phyloP scores from a whole-genome alignment of 2,329 filamentous ascomycete species.

The Stromatinia cepivora region DNA sequence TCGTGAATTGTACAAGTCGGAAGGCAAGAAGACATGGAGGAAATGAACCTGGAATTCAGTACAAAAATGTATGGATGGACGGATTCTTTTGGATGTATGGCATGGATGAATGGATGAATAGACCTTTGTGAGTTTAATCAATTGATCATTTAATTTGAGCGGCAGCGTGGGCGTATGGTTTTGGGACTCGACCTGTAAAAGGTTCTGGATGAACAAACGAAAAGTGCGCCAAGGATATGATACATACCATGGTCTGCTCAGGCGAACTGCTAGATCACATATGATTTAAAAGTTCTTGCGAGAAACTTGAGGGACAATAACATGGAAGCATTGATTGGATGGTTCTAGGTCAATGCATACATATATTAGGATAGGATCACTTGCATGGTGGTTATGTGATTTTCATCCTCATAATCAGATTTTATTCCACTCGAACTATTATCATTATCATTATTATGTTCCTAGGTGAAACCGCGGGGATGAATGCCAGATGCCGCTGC shows the following conservation, averaged over 20 bases:
- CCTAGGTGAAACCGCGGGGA: background rate
- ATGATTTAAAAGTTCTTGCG: background rate
- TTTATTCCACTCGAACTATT: background rate
- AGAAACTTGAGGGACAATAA: background rate
- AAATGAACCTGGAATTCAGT: background rate
- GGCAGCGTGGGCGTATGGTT: slow-evolving; percentile 7
- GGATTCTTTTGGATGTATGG: background rate
- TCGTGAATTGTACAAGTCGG: background rate
- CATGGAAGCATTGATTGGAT: background rate
- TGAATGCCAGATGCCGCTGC: background rate
- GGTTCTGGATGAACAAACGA: background rate
- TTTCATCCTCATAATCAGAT: background rate
- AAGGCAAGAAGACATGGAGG: background rate
- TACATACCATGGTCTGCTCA: background rate
- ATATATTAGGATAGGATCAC: background rate
- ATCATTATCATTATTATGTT: background rate
- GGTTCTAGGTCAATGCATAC: background rate
- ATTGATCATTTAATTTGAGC: slow-evolving; percentile 9
- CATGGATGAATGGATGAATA: background rate
- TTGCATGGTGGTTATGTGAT: background rate
- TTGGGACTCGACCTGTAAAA: background rate
- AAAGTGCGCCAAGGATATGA: background rate
- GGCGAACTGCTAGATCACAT: background rate
- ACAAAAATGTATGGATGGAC: background rate
- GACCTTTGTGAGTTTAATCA: background rate